A percentile compares a stretch with the other conserved stretches of the same genome.
Conservation (phyloP, 169 alveolate species). For the Eimeria maxima region DNA sequence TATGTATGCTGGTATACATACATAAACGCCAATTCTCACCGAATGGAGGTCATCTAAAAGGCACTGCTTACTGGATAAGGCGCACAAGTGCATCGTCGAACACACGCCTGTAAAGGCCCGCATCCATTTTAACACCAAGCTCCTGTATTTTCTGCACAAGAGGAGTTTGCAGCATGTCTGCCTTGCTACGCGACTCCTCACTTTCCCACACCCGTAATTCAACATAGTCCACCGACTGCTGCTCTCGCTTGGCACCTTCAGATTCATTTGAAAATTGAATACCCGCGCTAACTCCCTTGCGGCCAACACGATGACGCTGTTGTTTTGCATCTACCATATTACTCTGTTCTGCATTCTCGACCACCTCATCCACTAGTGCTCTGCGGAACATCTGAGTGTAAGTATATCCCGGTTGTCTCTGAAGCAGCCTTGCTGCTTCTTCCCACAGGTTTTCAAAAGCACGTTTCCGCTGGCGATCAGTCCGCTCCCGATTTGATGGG, state of each 20-base stretch:
- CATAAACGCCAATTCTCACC: neutral
- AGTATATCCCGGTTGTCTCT: conserved; percentile 61
- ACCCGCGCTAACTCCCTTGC: conserved; percentile 61
- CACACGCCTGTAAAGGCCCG: conserved; percentile 61
- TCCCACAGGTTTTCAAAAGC: conserved; percentile 40
- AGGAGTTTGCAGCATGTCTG: conserved; percentile 11
- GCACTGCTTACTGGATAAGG: conserved; percentile 47
- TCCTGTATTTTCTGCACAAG: neutral
- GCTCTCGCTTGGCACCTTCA: neutral
- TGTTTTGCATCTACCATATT: neutral
- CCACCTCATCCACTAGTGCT: conserved; percentile 1
- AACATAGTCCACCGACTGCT: conserved; percentile 35
- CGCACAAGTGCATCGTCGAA: conserved; percentile 67
- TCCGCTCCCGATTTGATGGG: neutral
- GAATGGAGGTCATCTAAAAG: neutral
- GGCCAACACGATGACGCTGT: neutral
- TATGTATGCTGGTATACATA: neutral
- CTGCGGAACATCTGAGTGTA: conserved; percentile 62
- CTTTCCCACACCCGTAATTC: conserved; percentile 73
- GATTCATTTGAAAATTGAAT: neutral
- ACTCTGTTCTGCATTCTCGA: neutral
- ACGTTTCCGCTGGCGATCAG: neutral
- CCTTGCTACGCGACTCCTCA: conserved; percentile 24
- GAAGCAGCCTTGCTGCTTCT: conserved; percentile 62
- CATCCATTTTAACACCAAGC: conserved; percentile 37